Evolutionary conservation across 2,329 filamentous ascomycete genomes (phyloP), one percentile per base, ranked within the genome.

Genomic region (Chaetomium sp.): DNA sequence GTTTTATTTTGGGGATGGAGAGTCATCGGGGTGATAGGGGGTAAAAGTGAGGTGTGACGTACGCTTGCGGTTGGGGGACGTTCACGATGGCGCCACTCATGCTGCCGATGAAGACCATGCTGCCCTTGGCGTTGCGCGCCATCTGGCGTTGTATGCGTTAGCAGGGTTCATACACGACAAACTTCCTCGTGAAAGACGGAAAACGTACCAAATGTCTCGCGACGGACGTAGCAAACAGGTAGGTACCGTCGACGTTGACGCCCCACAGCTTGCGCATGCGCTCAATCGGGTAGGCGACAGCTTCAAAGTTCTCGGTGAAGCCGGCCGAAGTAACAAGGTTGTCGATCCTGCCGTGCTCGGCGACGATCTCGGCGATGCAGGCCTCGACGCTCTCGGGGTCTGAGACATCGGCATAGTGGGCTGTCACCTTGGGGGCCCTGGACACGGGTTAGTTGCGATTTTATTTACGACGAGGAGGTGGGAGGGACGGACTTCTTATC

Each of bases 11-110:
- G 25, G 23, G 29, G 47, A 6, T 27, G 45, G 7, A 4, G 7
- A 4, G 50, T 19, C 27, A 13, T 35, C 33, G 4, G 10, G 33
- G 33, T 29, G 9, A n/a, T 13, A 10, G 12, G 29, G 55, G 31
- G 13, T 9, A 16, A 3, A 23, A 23, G 38, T 42, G 19, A 31
- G 29, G 13, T 13, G 19, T 13, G 19, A 42, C 83, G 77, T 72
- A 85, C 82, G 87, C 92, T 76, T 98, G 94, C 0, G 92, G 93
- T 77, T 98, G 94, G 19, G 94, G 94, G 9, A 97, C 90, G 74
- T 98, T 98, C 78, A 98, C 94, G 72, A 98, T 93, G 62, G 89
- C 80, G 53, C 93, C 94, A 59, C 90, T 93, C 93, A 98, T 98
- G 84, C 90, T 95, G 31, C 93, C 94, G 73, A 97, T 95, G 81